phyloP scores from a whole-genome alignment of 192 early-diverging fungal species.

The Gaertneriomyces semiglobifer region DNA sequence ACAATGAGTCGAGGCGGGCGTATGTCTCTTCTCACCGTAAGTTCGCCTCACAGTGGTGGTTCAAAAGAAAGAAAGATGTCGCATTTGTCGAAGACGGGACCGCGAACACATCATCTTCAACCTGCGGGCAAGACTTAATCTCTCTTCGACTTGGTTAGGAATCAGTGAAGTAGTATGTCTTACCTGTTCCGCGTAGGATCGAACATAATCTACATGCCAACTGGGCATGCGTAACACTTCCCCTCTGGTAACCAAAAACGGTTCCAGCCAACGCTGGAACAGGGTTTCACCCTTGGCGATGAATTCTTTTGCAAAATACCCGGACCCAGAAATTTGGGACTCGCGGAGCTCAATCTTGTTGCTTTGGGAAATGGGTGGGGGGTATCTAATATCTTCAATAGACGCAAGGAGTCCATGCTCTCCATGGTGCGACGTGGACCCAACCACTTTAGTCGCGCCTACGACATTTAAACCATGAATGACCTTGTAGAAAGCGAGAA shows the following conservation, averaged over 20 bases:
- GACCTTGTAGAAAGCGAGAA: not conserved
- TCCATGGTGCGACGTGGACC: not conserved
- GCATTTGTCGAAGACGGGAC: not conserved
- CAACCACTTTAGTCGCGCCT: not conserved
- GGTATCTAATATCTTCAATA: not conserved
- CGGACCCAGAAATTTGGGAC: not conserved
- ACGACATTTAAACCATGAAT: not conserved
- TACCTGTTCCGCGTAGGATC: not conserved
- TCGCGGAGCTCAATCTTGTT: not conserved
- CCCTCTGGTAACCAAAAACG: not conserved
- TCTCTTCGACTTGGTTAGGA: not conserved
- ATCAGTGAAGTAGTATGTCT: not conserved
- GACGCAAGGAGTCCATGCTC: not conserved
- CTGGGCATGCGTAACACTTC: not conserved
- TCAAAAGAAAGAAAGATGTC: not conserved
- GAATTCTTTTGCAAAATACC: not conserved
- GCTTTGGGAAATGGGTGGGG: not conserved
- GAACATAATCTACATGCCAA: not conserved
- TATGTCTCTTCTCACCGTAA: not conserved
- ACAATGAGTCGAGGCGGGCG: not conserved
- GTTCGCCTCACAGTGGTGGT: conserved; percentile 1
- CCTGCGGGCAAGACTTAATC: not conserved
- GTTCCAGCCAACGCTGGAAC: conserved; percentile 3
- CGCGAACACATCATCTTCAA: not conserved
- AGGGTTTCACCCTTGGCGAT: not conserved